Evolutionary conservation across 495 filamentous ascomycete genomes (phyloP), one percentile per base, ranked within the genome.

Genomic region (Podospora didyma): DNA sequence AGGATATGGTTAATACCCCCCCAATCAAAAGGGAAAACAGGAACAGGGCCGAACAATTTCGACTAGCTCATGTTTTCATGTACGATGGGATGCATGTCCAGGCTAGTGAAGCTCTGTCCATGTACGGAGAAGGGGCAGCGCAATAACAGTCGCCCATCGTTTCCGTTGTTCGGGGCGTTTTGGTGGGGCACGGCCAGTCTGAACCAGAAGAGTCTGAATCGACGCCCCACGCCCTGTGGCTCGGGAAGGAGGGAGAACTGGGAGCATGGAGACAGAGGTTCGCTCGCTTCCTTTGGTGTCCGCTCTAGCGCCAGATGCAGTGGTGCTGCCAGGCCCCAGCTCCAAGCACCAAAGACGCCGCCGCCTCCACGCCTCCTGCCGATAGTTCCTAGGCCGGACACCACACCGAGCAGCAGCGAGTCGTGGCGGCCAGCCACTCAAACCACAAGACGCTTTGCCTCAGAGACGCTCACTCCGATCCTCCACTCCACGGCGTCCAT

Each of bases 11-110:
- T 62, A 65, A 65, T 67, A 56, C 28, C 16, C 26, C 61, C 59
- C 62, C 62, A 65, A 67, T 62, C 59, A 64, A 62, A 52, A 60
- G 59, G 57, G 62, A 62, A 64, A 67, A 64, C 56, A 56, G 51
- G 57, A 62, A 65, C 61, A 60, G 62, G 49, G 62, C 62, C 60
- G 62, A 56, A 48, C 50, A 65, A 63, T 63, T 56, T 68, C 62
- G 55, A 63, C 66, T 61, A 64, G 62, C 60, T 53, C 45, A 46
- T 55, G 57, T n/a, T 35, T 54, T 49, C 57, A 61, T 61, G 54
- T 61, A 66, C 57, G 60, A 60, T 65, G 62, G 37, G 56, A 53
- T 65, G 56, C 62, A 62, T 54, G 22, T 14, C 39, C 39, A 42
- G 5, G 5, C 39, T 42, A 42, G n/a, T n/a, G n/a, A n/a, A n/a